Evolutionary conservation across 164 flowering plant species (phyloP).

Genomic region (Sextonia rubra): DNA sequence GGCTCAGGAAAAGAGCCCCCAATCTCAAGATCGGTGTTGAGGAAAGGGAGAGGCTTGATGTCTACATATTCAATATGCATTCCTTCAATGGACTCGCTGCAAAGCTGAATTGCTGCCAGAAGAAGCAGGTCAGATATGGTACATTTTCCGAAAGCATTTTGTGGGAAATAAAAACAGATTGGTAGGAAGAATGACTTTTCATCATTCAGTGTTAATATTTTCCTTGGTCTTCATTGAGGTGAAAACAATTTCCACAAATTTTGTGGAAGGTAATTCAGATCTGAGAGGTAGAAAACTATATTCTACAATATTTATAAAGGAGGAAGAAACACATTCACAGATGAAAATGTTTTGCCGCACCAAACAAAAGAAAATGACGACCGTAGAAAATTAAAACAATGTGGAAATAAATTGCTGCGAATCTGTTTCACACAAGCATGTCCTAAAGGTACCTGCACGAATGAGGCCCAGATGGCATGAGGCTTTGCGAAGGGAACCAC

Average conservation of each 20-base stretch:
- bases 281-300: background rate
- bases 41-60: slow-evolving; percentile 36
- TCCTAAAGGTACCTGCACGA: slow-evolving; percentile 50
- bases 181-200: background rate
- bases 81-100: slow-evolving; percentile 27
- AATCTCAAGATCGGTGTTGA: slow-evolving; percentile 49
- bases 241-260: background rate
- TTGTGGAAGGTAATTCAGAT: background rate
- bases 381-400: too few species aligned
- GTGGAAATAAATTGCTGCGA: background rate
- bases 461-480: slow-evolving; percentile 74
- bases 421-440: too few species aligned
- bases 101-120: slow-evolving; percentile 27
- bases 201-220: background rate
- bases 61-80: slow-evolving; percentile 40
- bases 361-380: background rate
- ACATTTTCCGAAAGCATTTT: background rate
- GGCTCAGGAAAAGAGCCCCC: slow-evolving; percentile 36
- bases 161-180: background rate
- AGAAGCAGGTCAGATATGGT: background rate
- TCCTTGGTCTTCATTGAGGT: background rate
- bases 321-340: background rate
- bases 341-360: background rate
- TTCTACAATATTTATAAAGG: background rate
- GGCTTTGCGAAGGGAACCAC: slow-evolving; percentile 77